Evolutionary conservation across 2,329 filamentous ascomycete species (phyloP), one percentile per base, ranked within the genome.

Genomic region (Xylariaceae sp.): DNA sequence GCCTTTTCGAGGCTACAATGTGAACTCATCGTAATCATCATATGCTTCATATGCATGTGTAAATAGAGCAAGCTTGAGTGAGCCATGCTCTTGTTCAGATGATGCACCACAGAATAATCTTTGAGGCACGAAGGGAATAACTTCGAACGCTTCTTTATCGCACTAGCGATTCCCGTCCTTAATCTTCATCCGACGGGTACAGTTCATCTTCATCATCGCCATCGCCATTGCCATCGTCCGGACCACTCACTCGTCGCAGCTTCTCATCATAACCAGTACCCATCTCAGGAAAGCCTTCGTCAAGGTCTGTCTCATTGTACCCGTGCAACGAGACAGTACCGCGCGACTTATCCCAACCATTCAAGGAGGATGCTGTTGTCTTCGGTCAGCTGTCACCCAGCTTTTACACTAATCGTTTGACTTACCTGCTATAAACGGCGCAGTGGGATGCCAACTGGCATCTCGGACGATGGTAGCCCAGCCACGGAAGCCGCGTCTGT

Each of bases 371-470:
- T 34, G 92, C 92, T 91, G 61, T 37, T 56, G 6, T 28, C n/a
- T 8, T 26, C 4, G 36, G 40, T 53, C 63, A 61, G 65, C 55
- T 34, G 14, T 29, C 28, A 7, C 6, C n/a, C 26, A n/a, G n/a
- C 3, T 24, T 7, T 14, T 8, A 9, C 6, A 33, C 14, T 23
- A n/a, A n/a, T 16, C 8, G 53, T 19, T 5, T 24, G 31, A 78
- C 80, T 75, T 71, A 84, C 82, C 82, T 67, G 82, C 92, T 62
- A 97, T 80, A 36, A 96, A 80, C 1, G 92, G 92, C 2, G 89
- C 91, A 63, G 82, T 88, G 0, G 93, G 93, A 76, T 96, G 92
- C 93, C 93, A 96, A 69, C 89, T 92, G 19, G 90, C 91, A 78
- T 97, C 93, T 29, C 93, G 82, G 17, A 96, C 91, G 64, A 91